Evolutionary conservation across 2,329 filamentous ascomycete genomes (phyloP).

Genomic region (Penicillium fuscoglaucum): DNA sequence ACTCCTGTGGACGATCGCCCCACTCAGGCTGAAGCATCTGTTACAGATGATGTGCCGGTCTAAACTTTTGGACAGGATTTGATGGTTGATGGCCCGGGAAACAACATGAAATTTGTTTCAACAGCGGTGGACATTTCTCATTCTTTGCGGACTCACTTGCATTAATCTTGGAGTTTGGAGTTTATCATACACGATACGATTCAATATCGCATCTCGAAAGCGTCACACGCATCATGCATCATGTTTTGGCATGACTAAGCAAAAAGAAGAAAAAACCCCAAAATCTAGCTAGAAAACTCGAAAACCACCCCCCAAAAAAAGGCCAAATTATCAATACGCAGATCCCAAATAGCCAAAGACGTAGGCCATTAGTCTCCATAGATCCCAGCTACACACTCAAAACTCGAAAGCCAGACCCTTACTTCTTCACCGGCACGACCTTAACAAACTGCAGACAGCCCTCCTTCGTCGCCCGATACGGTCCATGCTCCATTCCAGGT

Average conservation of each 20-base stretch:
- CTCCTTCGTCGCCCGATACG: conserved; percentile 33
- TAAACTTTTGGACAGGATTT: neutral
- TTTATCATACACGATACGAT: neutral
- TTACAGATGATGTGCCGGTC: neutral
- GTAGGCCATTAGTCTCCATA: neutral
- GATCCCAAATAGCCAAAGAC: neutral
- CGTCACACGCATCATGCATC: neutral
- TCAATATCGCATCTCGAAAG: neutral
- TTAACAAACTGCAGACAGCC: conserved; percentile 42
- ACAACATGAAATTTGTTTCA: neutral
- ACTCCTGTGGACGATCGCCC: neutral
- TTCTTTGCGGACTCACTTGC: neutral
- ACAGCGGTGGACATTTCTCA: neutral
- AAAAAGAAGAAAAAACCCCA: neutral
- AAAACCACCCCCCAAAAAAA: neutral
- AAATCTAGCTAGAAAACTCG: neutral
- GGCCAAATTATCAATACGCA: neutral
- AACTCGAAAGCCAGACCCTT: neutral
- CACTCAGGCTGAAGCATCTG: neutral
- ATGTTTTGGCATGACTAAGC: neutral
- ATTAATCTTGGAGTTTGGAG: neutral
- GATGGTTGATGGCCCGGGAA: conserved; percentile 8
- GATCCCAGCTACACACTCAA: neutral
- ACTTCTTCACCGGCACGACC: conserved; percentile 6
- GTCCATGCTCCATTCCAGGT: conserved; percentile 45